Evolutionary conservation across 495 filamentous ascomycete genomes (phyloP).

Genomic region (Lasiosphaeris hirsuta): DNA sequence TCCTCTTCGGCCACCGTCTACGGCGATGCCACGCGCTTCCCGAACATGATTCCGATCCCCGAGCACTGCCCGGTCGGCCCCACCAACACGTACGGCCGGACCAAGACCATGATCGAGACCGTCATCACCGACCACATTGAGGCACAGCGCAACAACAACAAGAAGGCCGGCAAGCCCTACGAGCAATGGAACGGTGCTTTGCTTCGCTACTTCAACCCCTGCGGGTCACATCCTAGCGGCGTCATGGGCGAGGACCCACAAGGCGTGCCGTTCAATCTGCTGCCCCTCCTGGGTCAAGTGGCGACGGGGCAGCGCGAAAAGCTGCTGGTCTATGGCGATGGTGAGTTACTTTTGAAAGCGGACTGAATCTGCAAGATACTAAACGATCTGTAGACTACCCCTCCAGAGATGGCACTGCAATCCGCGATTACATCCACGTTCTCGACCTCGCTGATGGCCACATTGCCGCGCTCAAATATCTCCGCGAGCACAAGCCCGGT

Average conservation of each 20-base stretch:
- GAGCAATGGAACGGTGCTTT: constrained; percentile 91
- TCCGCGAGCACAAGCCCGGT: constrained; percentile 83
- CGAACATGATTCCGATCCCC: constrained; percentile 98
- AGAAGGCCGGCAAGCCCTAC: constrained; percentile 71
- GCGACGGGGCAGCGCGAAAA: constrained; percentile 94
- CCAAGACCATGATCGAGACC: constrained; percentile 85
- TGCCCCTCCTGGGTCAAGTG: constrained; percentile 91
- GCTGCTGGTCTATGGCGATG: constrained; percentile 88
- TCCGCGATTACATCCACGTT: constrained; percentile 78
- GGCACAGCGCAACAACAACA: constrained; percentile 77
- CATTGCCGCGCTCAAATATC: constrained; percentile 86
- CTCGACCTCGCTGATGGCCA: constrained; percentile 88
- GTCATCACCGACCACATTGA: constrained; percentile 89
- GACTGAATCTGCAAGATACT: neutral
- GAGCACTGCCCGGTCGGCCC: constrained; percentile 93
- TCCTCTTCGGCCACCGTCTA: constrained; percentile 96
- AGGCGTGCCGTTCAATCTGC: constrained; percentile 92
- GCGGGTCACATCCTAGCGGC: constrained; percentile 88
- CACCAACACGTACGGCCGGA: constrained; percentile 96
- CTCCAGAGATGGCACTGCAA: constrained; percentile 76
- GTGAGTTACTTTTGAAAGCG: constrained; percentile 49
- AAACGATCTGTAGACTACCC: constrained; percentile 65
- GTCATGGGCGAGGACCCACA: constrained; percentile 99
- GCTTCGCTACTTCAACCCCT: constrained; percentile 96
- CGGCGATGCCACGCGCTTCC: constrained; percentile 92